Base-by-base conservation (phyloP, 2,329 filamentous ascomycete genomes). In the Dactylonectria estremocensis region DNA sequence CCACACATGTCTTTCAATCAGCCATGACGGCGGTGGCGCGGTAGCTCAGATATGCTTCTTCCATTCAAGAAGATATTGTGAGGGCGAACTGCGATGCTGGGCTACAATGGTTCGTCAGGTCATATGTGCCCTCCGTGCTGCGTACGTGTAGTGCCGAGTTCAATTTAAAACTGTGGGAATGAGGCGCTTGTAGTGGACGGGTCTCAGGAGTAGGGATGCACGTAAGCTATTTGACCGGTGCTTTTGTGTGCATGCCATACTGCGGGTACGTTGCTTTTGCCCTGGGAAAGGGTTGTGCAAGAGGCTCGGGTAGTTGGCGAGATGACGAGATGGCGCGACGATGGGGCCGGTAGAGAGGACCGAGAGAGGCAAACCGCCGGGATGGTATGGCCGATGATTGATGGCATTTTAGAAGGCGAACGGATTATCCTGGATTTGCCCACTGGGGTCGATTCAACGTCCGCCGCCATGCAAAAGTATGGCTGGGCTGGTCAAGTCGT, bases 331-430 rank as follows among this genome's bases (percentile, higher is more conserved):
- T 43, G 48, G 37, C 40, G 54, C 48, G 20, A 59, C 48, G 37
- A 55, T 45, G 40, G 40, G 20, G 31, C 31, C 60, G 49, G 58
- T 46, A 24, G 35, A 52, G n/a, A 60, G 43, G 18, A 6, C 52
- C 18, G 48, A 52, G 40, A 35, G 28, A 35, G 52, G 52, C 50
- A 49, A 22, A 61, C 11, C 18, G n/a, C 33, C 50, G 24, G 37
- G 18, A 43, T 58, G 43, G 18, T 16, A 28, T 48, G 24, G 28
- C 13, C 53, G 45, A 28, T 46, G 33, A 64, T 64, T 48, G 49
- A 64, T 31, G 53, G 37, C 35, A n/a, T 24, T 56, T 63, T 45
- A 20, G 35, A n/a, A 14, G 49, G 13, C n/a, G 31, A 8, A 7
- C 16, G 13, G 11, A 7, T n/a, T 22, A 14, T 18, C 11, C 31